Evolutionary conservation across 176 grass and related monocot genomes (phyloP), one percentile per base, ranked within the genome.

Genomic region (Cenchrus americanus): DNA sequence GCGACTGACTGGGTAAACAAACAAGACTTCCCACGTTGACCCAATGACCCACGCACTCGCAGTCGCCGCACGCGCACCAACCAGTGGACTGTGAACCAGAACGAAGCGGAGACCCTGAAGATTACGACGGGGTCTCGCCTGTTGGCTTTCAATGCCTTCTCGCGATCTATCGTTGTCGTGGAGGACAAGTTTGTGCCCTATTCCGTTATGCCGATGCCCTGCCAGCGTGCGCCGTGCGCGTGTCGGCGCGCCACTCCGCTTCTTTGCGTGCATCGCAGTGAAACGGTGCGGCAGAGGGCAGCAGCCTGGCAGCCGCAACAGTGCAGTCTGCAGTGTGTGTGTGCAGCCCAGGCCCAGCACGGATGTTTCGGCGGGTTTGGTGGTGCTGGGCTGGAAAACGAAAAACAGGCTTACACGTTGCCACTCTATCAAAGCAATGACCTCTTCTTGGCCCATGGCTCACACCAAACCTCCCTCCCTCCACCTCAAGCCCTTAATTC

Each of bases 21-120:
- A 18, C 47, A 12, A 51, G 81, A 74, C 58, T 11, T 2, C 10
- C 18, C 19, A 18, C 5, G 69, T 83, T 74, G 81, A 83, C 69
- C 22, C 46, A 8, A 74, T 74, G 81, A 83, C 69, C 8, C 4
- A 8, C 17, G 9, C 18, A 37, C 14, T 68, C 37, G 66, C 17
- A 34, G 17, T 66, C 32, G 64, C 65, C 34, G 17, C 64, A 19
- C 63, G 32, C 32, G 27, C 54, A 46, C 7, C 0, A 14, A 17
- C 34, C 34, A 42, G 15, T 42, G 26, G 18, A 44, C 42, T 4
- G 34, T 4, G 15, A 15, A 32, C 62, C 26, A 65, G 55, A 58
- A 17, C 18, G 53, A 2, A 7, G 53, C 27, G 27, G 27, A 30
- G 27, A 30, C 27, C 27, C 8, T 5, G 5, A 0, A 8, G 5